Percentiles rank a stretch among this genome's conserved stretches.
Conservation (phyloP, 2,329 filamentous ascomycete genomes). For the Epichloe baconii region DNA sequence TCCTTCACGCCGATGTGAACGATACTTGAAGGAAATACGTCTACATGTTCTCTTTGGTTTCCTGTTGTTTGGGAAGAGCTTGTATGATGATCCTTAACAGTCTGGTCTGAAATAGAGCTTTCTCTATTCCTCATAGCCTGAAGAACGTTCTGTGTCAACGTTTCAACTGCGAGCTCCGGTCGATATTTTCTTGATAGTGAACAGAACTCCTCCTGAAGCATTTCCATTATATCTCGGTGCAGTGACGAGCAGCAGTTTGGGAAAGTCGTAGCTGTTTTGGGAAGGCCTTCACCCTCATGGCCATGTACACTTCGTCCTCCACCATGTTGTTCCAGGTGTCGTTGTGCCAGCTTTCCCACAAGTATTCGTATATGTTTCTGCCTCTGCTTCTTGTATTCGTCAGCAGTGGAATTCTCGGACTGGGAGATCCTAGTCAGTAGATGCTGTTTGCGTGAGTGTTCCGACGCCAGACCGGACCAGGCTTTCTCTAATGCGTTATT, state of each 20-base stretch:
- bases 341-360: background rate
- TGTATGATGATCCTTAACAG: background rate
- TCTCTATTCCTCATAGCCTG: constrained; percentile 14
- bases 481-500: constrained; percentile 68
- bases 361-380: constrained; percentile 13
- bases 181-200: constrained; percentile 29
- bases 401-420: background rate
- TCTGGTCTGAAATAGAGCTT: background rate
- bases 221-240: constrained; percentile 30
- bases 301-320: constrained; percentile 14
- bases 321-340: constrained; percentile 2
- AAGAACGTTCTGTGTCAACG: constrained; percentile 34
- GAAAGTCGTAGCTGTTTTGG: constrained; percentile 27
- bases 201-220: constrained; percentile 37
- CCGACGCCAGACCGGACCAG: constrained; percentile 51
- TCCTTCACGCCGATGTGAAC: background rate
- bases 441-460: constrained; percentile 36
- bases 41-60: constrained; percentile 9
- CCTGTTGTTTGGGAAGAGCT: constrained; percentile 6
- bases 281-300: constrained; percentile 17
- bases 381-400: background rate
- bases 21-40: background rate
- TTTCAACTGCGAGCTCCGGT: constrained; percentile 27
- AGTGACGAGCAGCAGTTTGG: constrained; percentile 38
- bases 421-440: constrained; percentile 14